phyloP scores from a whole-genome alignment of 1,139 yeast genomes.

The Yamadazyma epiphylla region DNA sequence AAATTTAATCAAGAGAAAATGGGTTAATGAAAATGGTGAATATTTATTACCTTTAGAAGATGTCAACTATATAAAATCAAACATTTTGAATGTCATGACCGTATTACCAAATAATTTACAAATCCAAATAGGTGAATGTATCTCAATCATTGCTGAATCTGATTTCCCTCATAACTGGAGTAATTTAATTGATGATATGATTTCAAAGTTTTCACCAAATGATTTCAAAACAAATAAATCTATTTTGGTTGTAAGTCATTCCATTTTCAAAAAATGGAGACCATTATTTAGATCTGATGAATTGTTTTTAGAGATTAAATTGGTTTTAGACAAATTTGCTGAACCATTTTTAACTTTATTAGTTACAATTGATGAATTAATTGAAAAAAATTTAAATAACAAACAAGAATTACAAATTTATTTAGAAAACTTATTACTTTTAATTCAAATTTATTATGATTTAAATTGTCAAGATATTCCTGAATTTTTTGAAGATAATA shows the following conservation, averaged over 20 bases:
- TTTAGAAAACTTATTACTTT: conserved; percentile 67
- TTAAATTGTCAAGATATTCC: conserved; percentile 97
- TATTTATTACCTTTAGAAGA: conserved; percentile 62
- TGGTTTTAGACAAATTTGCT: conserved; percentile 84
- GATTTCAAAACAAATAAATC: conserved; percentile 81
- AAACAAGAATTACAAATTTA: conserved; percentile 49
- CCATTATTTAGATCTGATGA: conserved; percentile 91
- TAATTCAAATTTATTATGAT: conserved; percentile 83
- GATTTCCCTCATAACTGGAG: conserved; percentile 95
- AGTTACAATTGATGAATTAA: conserved; percentile 60
- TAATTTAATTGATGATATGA: conserved; percentile 70
- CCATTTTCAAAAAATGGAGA: conserved; percentile 95
- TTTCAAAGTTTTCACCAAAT: conserved; percentile 54
- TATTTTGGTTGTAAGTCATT: conserved; percentile 86
- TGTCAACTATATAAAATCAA: conserved; percentile 64
- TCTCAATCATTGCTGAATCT: conserved; percentile 88
- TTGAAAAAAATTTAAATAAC: conserved; percentile 39
- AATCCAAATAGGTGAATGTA: conserved; percentile 89
- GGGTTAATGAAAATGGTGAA: conserved; percentile 89
- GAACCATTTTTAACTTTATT: conserved; percentile 72
- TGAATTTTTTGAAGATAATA: conserved; percentile 92
- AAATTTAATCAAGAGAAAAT: conserved; percentile 75
- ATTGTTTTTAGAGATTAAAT: conserved; percentile 78
- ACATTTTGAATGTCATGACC: conserved; percentile 82
- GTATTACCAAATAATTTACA: conserved; percentile 71